Evolutionary conservation across 2,329 filamentous ascomycete species (phyloP).

Genomic region (Stachybotrys chlorohalonatus): DNA sequence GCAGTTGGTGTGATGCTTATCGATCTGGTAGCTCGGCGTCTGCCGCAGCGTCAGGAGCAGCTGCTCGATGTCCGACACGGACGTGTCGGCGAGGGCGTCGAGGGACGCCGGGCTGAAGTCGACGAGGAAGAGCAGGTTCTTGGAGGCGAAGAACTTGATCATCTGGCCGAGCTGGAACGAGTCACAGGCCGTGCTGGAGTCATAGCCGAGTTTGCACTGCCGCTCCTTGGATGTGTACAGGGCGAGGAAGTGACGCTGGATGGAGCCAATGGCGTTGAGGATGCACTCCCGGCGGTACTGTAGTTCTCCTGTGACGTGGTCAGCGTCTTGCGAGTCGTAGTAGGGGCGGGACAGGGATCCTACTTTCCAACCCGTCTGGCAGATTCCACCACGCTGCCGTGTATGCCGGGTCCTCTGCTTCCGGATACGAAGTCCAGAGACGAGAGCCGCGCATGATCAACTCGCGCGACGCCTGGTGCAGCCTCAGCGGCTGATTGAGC

Average conservation of each 20-base stretch:
- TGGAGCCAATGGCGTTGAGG: slow-evolving; percentile 59
- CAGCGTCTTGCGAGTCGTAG: not conserved
- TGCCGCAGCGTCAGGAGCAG: slow-evolving; percentile 54
- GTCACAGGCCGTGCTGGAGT: slow-evolving; percentile 63
- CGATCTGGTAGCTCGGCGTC: slow-evolving; percentile 64
- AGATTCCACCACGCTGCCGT: slow-evolving; percentile 63
- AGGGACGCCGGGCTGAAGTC: slow-evolving; percentile 44
- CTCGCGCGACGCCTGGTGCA: slow-evolving; percentile 54
- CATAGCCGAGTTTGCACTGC: slow-evolving; percentile 68
- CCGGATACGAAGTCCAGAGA: slow-evolving; percentile 40
- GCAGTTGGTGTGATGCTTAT: slow-evolving; percentile 65
- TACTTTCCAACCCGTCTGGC: slow-evolving; percentile 58
- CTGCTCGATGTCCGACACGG: slow-evolving; percentile 51
- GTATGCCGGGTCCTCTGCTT: slow-evolving; percentile 15
- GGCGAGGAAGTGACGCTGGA: slow-evolving; percentile 57
- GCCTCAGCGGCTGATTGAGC: slow-evolving; percentile 50
- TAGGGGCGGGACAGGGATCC: slow-evolving; percentile 10
- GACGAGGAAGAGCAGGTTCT: slow-evolving; percentile 50
- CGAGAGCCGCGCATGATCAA: slow-evolving; percentile 57
- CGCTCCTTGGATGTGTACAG: slow-evolving; percentile 57
- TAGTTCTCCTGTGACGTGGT: slow-evolving; percentile 46
- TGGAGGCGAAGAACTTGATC: slow-evolving; percentile 58
- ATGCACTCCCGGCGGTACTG: slow-evolving; percentile 56
- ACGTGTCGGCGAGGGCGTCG: slow-evolving; percentile 34
- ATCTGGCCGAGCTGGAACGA: slow-evolving; percentile 73